phyloP scores from a whole-genome alignment of 495 filamentous ascomycete species.

The Xylaria grammica region DNA sequence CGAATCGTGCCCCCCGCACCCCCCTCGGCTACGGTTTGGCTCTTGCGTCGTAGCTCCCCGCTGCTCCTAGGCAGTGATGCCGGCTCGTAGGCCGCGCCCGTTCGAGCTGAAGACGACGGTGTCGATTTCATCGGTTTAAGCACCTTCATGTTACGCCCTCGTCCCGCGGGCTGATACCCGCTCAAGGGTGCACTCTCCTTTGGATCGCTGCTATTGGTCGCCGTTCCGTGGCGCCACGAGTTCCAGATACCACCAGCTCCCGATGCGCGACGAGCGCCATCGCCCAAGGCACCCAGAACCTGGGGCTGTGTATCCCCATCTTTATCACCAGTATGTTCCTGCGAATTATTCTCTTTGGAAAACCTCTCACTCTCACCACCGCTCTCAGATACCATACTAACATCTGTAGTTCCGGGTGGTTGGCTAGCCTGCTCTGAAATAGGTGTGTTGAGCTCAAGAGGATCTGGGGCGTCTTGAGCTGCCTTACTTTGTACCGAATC shows the following conservation, averaged over 20 bases:
- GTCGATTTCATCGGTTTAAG: constrained; percentile 68
- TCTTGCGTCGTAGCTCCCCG: constrained; percentile 47
- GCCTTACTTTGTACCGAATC: constrained; percentile 26
- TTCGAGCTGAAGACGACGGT: constrained; percentile 51
- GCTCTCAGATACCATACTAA: constrained; percentile 45
- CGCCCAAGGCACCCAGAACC: constrained; percentile 30
- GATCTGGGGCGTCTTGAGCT: constrained; percentile 25
- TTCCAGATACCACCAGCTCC: constrained; percentile 63
- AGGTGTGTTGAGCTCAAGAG: constrained; percentile 31
- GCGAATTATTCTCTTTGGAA: constrained; percentile 29
- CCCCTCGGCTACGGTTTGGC: constrained; percentile 40
- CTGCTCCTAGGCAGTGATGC: constrained; percentile 41
- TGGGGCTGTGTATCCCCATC: constrained; percentile 38
- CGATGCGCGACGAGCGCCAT: constrained; percentile 48
- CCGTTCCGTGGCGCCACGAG: constrained; percentile 69
- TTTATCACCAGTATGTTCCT: constrained; percentile 26
- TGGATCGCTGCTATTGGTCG: constrained; percentile 50
- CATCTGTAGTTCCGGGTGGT: constrained; percentile 36
- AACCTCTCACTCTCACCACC: constrained; percentile 45
- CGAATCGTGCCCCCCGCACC: constrained; percentile 37
- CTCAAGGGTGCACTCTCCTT: constrained; percentile 55
- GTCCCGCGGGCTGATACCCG: constrained; percentile 61
- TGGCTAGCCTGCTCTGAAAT: constrained; percentile 38
- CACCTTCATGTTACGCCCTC: constrained; percentile 75
- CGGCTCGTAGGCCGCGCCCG: constrained; percentile 53